These are phyloP conservation scores for Populus simonii DNA, from an alignment of 345 rosid genomes.

Conservation along the genomic window DNA sequence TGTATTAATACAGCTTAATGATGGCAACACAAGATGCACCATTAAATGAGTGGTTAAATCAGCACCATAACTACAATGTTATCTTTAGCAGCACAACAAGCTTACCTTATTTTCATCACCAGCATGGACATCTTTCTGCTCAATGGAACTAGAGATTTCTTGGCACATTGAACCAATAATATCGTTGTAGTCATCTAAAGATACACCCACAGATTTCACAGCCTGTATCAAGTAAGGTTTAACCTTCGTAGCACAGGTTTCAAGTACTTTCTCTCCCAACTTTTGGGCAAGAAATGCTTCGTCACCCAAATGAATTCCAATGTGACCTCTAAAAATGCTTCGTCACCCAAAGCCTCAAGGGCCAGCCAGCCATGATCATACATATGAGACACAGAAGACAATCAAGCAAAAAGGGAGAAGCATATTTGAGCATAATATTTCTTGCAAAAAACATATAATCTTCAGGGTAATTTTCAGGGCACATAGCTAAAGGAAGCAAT, in stretches of 20 bases:
- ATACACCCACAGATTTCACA: conserved; percentile 48
- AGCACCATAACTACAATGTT: neutral
- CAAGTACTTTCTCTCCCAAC: conserved; percentile 73
- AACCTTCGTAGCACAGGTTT: conserved; percentile 61
- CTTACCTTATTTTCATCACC: conserved; percentile 52
- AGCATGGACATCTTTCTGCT: conserved; percentile 36
- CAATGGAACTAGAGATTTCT: conserved; percentile 39
- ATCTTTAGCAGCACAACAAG: conserved; percentile 12
- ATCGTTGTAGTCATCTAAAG: conserved; percentile 56
- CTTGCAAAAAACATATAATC: neutral
- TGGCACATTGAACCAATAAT: conserved; percentile 66
- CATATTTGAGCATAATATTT: neutral
- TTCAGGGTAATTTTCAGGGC: neutral
- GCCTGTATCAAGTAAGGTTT: conserved; percentile 61
- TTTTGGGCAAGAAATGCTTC: conserved; percentile 33
- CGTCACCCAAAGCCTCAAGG: neutral
- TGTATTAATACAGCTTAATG: neutral
- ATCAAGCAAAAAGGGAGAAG: neutral
- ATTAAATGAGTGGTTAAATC: neutral
- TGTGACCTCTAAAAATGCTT: neutral
- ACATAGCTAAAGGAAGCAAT: neutral
- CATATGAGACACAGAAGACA: neutral
- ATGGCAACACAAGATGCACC: neutral
- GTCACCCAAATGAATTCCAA: neutral
- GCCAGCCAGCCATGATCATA: neutral